Evolutionary conservation across 2,329 filamentous ascomycete genomes (phyloP), one percentile per base, ranked within the genome.

Genomic region (Reticulascus tulasneorum): DNA sequence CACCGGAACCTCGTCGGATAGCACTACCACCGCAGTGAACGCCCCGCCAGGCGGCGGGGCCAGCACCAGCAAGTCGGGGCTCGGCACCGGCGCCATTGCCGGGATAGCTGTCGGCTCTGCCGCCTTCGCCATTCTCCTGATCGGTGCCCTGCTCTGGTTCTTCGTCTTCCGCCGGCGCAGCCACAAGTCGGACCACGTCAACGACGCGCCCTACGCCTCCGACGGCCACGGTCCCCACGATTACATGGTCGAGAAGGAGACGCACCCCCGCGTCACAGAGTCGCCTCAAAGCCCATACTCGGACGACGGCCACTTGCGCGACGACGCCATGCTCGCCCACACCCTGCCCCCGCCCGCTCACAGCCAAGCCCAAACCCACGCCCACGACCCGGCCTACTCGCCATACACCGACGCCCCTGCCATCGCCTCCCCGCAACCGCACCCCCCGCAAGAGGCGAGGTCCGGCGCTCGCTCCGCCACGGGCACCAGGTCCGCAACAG

Each of bases 221-320:
- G 51, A 51, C 46, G 44, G 45, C 44, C 43, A 54, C 23, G 50
- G 29, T 27, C 48, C 35, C 51, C 40, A 56, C 38, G 58, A 62
- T 22, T 68, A 69, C 46, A 62, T 71, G 33, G 57, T 59, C 30
- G 68, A 71, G 45, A 73, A 74, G 56, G 69, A 71, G 32, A 53
- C 56, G 10, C 55, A 48, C 15, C 54, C 56, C n/a, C 55, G 59
- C 12, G 52, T 53, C 21, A 57, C 50, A 33, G 60, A 67, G 29
- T 59, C 62, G 5, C 65, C 63, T 3, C 63, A 59, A 45, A 66
- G 64, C 1, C 63, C 66, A 0, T 68, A 66, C 52, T 64, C 63
- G 2, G 67, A 72, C 40, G 62, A 69, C 23, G 56, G 59, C 34
- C 49, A 52, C 31, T 42, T 34, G 20, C 12, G 13, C 7, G 33